phyloP scores from a whole-genome alignment of 352 stramenopile genomes.

The Globisporangium polare region DNA sequence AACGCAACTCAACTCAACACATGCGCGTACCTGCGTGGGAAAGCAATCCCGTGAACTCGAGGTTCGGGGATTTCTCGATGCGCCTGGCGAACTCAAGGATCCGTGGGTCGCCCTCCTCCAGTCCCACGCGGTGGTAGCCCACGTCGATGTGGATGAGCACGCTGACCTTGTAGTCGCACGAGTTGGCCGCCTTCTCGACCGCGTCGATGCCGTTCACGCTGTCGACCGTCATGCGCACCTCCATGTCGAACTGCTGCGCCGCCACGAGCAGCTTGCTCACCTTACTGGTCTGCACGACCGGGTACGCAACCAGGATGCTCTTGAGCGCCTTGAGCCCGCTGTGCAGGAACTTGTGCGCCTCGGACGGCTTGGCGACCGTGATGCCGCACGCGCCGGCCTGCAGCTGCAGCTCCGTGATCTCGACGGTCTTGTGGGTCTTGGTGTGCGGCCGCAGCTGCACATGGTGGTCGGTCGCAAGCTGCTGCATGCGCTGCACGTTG shows the following conservation, averaged over 20 bases:
- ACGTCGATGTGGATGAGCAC: conserved; percentile 73
- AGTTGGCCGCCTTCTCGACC: conserved; percentile 41
- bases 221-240: conserved; percentile 64
- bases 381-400: conserved; percentile 47
- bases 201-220: conserved; percentile 47
- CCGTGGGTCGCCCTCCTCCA: conserved; percentile 51
- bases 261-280: conserved; percentile 46
- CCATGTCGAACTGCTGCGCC: conserved; percentile 38
- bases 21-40: conserved; percentile 44
- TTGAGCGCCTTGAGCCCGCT: conserved; percentile 35
- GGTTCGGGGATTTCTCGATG: conserved; percentile 41
- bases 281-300: conserved; percentile 58
- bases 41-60: conserved; percentile 57
- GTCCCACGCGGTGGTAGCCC: conserved; percentile 67
- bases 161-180: conserved; percentile 37
- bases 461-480: conserved; percentile 31
- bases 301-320: conserved; percentile 63
- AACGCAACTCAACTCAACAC: not conserved
- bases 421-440: conserved; percentile 79
- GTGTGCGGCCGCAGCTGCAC: conserved; percentile 63
- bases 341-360: conserved; percentile 64
- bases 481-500: conserved; percentile 72
- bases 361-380: conserved; percentile 65
- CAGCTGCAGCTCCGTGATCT: conserved; percentile 58
- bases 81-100: conserved; percentile 47